Evolutionary conservation across 176 grass and related monocot species (phyloP).

Genomic region (Aegilops longissima): DNA sequence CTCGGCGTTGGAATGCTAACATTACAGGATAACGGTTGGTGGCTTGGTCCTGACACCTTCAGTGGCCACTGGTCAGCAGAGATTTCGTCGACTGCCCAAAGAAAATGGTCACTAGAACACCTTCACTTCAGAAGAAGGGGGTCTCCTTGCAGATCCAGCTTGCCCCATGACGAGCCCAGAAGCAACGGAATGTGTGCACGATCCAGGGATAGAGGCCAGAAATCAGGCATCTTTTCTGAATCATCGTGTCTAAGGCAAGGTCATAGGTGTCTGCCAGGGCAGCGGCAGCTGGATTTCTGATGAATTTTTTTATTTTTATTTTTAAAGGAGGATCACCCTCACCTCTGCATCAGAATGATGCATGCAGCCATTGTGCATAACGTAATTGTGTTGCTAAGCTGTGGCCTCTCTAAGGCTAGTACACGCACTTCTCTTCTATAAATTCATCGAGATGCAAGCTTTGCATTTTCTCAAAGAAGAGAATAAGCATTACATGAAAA

Average conservation of each 20-base stretch:
- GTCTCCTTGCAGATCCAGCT: neutral
- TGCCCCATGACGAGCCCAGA: neutral
- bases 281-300: neutral
- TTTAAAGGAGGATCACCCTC: too few relatives aligned
- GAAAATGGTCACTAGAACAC: neutral
- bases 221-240: neutral
- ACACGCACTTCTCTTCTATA: neutral
- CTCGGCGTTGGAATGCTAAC: neutral
- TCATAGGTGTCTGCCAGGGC: neutral
- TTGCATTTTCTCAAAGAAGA: neutral
- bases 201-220: neutral
- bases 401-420: neutral
- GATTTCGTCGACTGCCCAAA: neutral
- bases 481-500: neutral
- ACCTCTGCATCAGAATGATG: too few relatives aligned
- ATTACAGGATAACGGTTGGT: neutral
- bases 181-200: neutral
- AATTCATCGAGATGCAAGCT: neutral
- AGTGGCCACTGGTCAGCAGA: neutral
- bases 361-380: neutral
- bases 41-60: neutral
- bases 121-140: neutral
- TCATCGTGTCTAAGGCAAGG: neutral
- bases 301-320: neutral
- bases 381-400: neutral